Evolutionary conservation across 352 stramenopile genomes (phyloP).

Genomic region (Globisporangium middletonii): DNA sequence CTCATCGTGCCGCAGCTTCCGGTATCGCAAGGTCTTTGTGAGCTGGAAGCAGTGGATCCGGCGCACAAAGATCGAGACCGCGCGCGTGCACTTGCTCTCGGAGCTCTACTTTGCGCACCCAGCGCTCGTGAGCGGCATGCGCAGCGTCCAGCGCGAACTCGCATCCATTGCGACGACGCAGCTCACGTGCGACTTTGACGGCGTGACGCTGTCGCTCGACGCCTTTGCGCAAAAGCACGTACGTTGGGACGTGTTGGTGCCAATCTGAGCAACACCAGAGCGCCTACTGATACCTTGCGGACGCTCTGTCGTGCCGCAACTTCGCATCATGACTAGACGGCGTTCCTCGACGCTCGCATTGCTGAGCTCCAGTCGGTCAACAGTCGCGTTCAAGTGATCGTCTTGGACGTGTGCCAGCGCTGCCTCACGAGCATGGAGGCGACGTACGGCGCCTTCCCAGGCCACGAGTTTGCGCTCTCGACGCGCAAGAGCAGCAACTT

Average conservation of each 20-base stretch:
- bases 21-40: slow-evolving; percentile 60
- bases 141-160: slow-evolving; percentile 26
- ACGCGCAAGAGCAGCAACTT: slow-evolving; percentile 59
- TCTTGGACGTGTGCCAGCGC: slow-evolving; percentile 28
- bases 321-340: background rate
- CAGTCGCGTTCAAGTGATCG: slow-evolving; percentile 26
- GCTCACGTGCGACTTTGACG: slow-evolving; percentile 45
- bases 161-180: slow-evolving; percentile 20
- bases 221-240: slow-evolving; percentile 37
- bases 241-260: slow-evolving; percentile 2
- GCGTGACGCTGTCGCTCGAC: slow-evolving; percentile 20
- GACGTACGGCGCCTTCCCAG: slow-evolving; percentile 34
- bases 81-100: slow-evolving; percentile 32
- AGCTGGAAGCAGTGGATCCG: slow-evolving; percentile 53
- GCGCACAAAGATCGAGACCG: slow-evolving; percentile 28
- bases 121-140: slow-evolving; percentile 26
- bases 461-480: slow-evolving; percentile 44
- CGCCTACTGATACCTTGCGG: no score
- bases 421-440: slow-evolving; percentile 33
- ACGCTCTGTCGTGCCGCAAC: background rate
- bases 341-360: slow-evolving; percentile 14
- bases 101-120: slow-evolving; percentile 50
- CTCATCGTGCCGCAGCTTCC: slow-evolving; percentile 28
- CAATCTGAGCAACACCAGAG: no score
- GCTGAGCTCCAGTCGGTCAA: slow-evolving; percentile 24